phyloP scores from a whole-genome alignment of 305 asterid genomes.

The Solanum aculeatissimum region DNA sequence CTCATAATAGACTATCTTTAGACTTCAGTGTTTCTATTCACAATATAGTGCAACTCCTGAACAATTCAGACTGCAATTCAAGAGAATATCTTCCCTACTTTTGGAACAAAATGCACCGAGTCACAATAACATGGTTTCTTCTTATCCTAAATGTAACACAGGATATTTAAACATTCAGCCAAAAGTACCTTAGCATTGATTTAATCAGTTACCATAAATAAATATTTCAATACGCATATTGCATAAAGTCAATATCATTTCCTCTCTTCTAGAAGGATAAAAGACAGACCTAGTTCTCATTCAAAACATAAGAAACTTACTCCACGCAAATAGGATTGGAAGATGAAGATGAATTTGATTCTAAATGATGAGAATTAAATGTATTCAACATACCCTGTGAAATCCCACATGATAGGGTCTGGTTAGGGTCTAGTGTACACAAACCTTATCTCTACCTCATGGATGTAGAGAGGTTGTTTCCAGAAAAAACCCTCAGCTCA shows the following conservation, averaged over 20 bases:
- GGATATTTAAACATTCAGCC: neutral
- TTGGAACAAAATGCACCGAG: neutral
- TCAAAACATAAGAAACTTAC: neutral
- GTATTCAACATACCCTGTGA: neutral
- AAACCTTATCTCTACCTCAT: neutral
- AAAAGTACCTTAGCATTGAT: neutral
- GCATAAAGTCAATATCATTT: neutral
- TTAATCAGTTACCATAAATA: neutral
- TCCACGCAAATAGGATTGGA: neutral
- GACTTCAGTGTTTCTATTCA: neutral
- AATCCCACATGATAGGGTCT: neutral
- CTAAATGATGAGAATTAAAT: neutral
- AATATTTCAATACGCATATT: neutral
- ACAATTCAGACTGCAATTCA: neutral
- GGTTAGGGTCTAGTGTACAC: neutral
- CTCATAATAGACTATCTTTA: neutral
- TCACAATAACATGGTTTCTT: neutral
- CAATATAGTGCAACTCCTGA: neutral
- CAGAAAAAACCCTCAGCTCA: neutral
- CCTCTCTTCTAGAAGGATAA: neutral
- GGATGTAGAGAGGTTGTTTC: neutral
- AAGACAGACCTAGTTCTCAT: neutral
- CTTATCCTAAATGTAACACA: neutral
- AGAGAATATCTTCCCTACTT: neutral
- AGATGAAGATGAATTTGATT: neutral